Conservation (phyloP, 2,329 filamentous ascomycete species). For the Fusarium sp. region DNA sequence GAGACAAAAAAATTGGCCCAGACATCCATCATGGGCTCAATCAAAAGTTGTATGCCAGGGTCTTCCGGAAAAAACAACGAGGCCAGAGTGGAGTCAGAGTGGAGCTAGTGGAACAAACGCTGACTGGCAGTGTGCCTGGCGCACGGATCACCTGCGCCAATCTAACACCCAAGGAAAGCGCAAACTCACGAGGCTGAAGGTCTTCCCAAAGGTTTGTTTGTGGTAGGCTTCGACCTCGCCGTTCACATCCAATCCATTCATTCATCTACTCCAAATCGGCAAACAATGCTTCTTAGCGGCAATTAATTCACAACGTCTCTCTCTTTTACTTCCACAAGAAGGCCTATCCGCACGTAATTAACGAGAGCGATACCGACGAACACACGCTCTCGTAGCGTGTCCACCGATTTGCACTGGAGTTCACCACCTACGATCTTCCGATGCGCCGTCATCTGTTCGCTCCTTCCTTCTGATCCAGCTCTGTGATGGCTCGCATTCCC, state of each 20-base stretch:
- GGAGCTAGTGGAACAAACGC: constrained; percentile 44
- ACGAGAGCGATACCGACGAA: constrained; percentile 6
- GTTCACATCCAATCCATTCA: constrained; percentile 28
- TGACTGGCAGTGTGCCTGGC: constrained; percentile 37
- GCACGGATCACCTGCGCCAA: constrained; percentile 41
- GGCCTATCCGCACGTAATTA: not conserved
- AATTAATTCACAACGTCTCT: constrained; percentile 22
- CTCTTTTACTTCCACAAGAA: not conserved
- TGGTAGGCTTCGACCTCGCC: constrained; percentile 36
- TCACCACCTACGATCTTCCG: constrained; percentile 27
- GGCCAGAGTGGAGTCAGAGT: constrained; percentile 38
- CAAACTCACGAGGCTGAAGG: constrained; percentile 44
- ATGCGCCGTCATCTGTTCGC: constrained; percentile 48
- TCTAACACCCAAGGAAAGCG: constrained; percentile 37
- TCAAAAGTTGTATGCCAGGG: constrained; percentile 20
- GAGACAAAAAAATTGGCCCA: constrained; percentile 47
- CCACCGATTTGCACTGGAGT: constrained; percentile 15
- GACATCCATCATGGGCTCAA: constrained; percentile 43
- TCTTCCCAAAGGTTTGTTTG: constrained; percentile 29
- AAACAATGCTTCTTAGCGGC: constrained; percentile 45
- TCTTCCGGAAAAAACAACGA: constrained; percentile 51
- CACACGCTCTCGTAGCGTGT: constrained; percentile 14
- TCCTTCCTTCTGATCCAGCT: constrained; percentile 50
- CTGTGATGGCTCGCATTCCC: constrained; percentile 49
- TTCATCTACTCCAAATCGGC: constrained; percentile 16